Percentiles rank a stretch among this genome's conserved stretches.
Conservation (phyloP, 2,329 filamentous ascomycete species). For the Fusarium clavum region DNA sequence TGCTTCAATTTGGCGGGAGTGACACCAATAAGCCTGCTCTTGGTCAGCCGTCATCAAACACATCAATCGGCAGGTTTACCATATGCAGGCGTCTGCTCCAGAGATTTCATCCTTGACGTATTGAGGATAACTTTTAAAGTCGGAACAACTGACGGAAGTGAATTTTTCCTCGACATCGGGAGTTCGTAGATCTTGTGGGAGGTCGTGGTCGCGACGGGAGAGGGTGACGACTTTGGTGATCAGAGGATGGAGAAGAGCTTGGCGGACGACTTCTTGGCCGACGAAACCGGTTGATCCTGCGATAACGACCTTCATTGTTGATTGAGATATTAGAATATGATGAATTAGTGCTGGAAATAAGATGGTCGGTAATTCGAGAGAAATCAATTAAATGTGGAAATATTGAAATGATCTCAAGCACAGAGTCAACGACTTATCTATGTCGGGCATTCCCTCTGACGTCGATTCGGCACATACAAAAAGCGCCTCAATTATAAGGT, state of each 20-base stretch:
- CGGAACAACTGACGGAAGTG: conserved; percentile 53
- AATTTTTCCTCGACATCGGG: conserved; percentile 52
- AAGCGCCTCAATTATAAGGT: neutral
- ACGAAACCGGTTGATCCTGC: conserved; percentile 58
- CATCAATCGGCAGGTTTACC: conserved; percentile 41
- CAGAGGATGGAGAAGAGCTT: conserved; percentile 51
- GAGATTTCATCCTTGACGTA: conserved; percentile 54
- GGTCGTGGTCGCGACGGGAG: conserved; percentile 51
- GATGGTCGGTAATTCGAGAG: neutral
- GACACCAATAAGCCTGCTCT: conserved; percentile 52
- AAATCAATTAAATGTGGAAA: neutral
- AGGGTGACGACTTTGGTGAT: conserved; percentile 58
- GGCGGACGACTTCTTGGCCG: conserved; percentile 57
- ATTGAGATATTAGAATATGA: neutral
- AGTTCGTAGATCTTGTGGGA: conserved; percentile 38
- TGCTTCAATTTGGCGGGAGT: conserved; percentile 52
- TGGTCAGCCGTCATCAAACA: neutral
- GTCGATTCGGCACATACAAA: neutral
- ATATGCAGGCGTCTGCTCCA: conserved; percentile 58
- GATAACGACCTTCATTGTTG: conserved; percentile 58
- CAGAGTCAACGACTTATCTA: neutral
- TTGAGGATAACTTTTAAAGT: conserved; percentile 57
- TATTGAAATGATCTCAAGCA: no score
- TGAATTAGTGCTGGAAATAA: neutral
- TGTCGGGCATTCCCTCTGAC: neutral